phyloP scores from a whole-genome alignment of 2,329 filamentous ascomycete genomes.

The Sporothrix brunneoviolacea region DNA sequence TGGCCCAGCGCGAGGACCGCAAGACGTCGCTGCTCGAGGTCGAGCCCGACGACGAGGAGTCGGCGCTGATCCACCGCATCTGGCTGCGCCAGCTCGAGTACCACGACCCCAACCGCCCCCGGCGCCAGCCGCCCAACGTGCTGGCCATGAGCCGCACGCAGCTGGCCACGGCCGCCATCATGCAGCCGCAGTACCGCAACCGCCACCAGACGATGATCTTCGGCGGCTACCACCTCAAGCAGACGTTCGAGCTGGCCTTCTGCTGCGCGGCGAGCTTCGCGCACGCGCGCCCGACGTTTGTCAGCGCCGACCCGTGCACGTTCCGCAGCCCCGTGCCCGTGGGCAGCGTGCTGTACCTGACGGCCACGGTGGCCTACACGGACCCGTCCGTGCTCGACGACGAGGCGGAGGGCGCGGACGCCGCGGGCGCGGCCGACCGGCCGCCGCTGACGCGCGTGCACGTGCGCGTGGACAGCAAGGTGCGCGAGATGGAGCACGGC shows the following conservation, averaged over 20 bases:
- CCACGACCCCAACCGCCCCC: constrained; percentile 31
- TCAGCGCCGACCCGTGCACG: constrained; percentile 58
- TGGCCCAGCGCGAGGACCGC: constrained; percentile 51
- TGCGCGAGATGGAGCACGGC: constrained; percentile 58
- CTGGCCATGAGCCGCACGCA: constrained; percentile 57
- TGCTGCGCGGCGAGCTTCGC: constrained; percentile 44
- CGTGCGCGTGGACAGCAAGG: constrained; percentile 64
- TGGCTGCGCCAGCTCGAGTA: constrained; percentile 55
- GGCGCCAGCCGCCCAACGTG: constrained; percentile 29
- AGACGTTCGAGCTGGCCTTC: constrained; percentile 70
- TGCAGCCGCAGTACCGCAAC: constrained; percentile 56
- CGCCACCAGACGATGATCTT: constrained; percentile 72
- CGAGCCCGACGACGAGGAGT: constrained; percentile 64
- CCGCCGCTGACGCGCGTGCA: constrained; percentile 49
- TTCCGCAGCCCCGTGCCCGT: constrained; percentile 72
- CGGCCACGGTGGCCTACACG: constrained; percentile 64
- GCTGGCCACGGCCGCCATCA: constrained; percentile 58
- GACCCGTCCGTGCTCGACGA: constrained; percentile 44
- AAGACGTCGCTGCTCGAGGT: constrained; percentile 47
- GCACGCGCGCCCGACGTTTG: constrained; percentile 13
- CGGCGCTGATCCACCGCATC: constrained; percentile 64
- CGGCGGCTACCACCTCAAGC: constrained; percentile 66
- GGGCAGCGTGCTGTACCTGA: constrained; percentile 67
- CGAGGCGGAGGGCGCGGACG: not conserved
- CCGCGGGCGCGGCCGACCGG: not conserved